These are phyloP conservation scores for Kwoniella europaea DNA, from an alignment of 768 basidiomycete species.

Conservation along the genomic window DNA sequence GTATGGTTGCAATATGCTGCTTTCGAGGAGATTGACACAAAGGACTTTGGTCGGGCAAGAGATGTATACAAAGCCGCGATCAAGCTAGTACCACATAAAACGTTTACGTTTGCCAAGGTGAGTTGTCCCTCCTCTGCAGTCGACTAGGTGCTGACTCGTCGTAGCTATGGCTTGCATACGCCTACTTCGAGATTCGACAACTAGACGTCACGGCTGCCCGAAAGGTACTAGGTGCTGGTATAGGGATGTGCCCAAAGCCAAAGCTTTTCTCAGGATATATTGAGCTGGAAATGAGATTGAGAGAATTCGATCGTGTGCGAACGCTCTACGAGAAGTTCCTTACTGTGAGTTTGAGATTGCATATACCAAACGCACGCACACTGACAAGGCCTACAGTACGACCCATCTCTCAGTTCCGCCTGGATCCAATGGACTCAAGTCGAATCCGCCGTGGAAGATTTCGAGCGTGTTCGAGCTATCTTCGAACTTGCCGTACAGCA, in stretches of 20 bases:
- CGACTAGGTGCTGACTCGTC: slow-evolving; percentile 8
- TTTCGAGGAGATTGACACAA: slow-evolving; percentile 94
- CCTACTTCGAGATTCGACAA: slow-evolving; percentile 86
- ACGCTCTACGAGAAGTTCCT: slow-evolving; percentile 91
- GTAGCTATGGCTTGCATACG: slow-evolving; percentile 83
- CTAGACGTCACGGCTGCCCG: slow-evolving; percentile 81
- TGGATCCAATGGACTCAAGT: slow-evolving; percentile 97
- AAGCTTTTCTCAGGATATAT: slow-evolving; percentile 79
- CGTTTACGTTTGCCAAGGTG: slow-evolving; percentile 92
- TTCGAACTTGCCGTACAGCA: slow-evolving; percentile 90
- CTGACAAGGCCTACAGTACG: slow-evolving; percentile 65
- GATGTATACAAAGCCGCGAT: slow-evolving; percentile 92
- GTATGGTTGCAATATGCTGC: slow-evolving; percentile 93
- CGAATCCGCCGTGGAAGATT: slow-evolving; percentile 83
- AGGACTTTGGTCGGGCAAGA: slow-evolving; percentile 83
- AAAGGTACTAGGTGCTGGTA: slow-evolving; percentile 83
- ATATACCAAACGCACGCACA: no score
- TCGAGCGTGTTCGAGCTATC: slow-evolving; percentile 85
- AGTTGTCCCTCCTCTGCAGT: background rate
- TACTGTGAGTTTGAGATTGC: slow-evolving; percentile 65
- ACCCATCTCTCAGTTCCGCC: slow-evolving; percentile 84
- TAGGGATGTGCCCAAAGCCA: slow-evolving; percentile 90
- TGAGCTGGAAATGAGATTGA: slow-evolving; percentile 62
- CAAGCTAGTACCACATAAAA: slow-evolving; percentile 88
- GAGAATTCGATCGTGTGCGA: slow-evolving; percentile 94